Percentiles rank a stretch among this genome's conserved stretches.
Evolutionary conservation across 306 rosid species (phyloP).

Genomic region (Abrus pulchellus): DNA sequence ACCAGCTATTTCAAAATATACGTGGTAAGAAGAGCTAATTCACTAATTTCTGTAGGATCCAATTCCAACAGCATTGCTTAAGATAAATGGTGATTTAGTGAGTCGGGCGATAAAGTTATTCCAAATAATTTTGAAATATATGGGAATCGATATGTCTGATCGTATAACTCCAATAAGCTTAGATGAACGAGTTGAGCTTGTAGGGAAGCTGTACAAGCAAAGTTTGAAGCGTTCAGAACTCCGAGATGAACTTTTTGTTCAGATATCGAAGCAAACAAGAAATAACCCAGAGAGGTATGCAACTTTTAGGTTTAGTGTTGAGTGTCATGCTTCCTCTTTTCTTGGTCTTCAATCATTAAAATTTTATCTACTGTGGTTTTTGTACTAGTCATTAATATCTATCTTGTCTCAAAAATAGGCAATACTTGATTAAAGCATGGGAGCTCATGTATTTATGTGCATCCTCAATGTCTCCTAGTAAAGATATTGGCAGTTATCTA

Average conservation of each 20-base stretch:
- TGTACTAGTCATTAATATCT: slow-evolving; percentile 33
- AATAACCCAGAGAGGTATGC: slow-evolving; percentile 87
- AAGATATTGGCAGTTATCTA: slow-evolving; percentile 86
- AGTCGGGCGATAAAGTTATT: slow-evolving; percentile 88
- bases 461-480: slow-evolving; percentile 95
- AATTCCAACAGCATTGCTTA: slow-evolving; percentile 87
- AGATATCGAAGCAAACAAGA: slow-evolving; percentile 93
- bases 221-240: slow-evolving; percentile 90
- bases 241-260: slow-evolving; percentile 93
- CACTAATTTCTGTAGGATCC: slow-evolving; percentile 67
- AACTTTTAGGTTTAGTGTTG: slow-evolving; percentile 33
- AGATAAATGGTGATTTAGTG: slow-evolving; percentile 80
- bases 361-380: slow-evolving; percentile 16
- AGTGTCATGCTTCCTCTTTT: slow-evolving; percentile 32
- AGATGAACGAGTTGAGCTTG: slow-evolving; percentile 85
- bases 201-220: slow-evolving; percentile 90
- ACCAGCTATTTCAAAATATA: not conserved
- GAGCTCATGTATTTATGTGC: slow-evolving; percentile 91
- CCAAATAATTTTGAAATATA: slow-evolving; percentile 90
- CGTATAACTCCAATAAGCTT: slow-evolving; percentile 68
- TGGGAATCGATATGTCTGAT: slow-evolving; percentile 89
- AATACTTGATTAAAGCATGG: slow-evolving; percentile 89
- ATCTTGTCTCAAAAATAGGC: slow-evolving; percentile 60
- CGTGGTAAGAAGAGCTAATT: slow-evolving; percentile 26
- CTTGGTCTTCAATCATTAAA: slow-evolving; percentile 21